These are phyloP conservation scores for Spongospora subterranea DNA, from an alignment of 208 protist species.

Conservation along the genomic window DNA sequence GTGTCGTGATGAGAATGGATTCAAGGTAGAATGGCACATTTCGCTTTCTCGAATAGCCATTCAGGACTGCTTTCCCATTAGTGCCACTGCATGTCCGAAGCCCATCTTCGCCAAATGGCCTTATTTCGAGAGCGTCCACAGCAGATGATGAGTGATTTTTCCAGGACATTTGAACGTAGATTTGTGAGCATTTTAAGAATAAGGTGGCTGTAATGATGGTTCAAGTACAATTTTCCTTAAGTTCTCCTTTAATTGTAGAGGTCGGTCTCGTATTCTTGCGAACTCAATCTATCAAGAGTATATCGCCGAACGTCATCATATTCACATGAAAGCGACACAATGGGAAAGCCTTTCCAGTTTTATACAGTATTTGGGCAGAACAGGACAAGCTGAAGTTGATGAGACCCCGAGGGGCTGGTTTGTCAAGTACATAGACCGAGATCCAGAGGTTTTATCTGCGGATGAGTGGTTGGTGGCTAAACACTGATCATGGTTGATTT, in stretches of 20 bases:
- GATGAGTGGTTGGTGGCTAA: not conserved
- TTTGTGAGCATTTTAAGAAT: slow-evolving; percentile 75
- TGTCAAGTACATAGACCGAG: slow-evolving; percentile 80
- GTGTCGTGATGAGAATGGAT: slow-evolving; percentile 81
- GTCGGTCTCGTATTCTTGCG: slow-evolving; percentile 72
- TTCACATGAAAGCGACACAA: slow-evolving; percentile 83
- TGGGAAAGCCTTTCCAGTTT: slow-evolving; percentile 82
- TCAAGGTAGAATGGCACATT: slow-evolving; percentile 73
- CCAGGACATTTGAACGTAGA: slow-evolving; percentile 77
- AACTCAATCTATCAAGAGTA: slow-evolving; percentile 84
- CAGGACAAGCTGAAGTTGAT: slow-evolving; percentile 78
- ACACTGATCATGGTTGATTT: not conserved
- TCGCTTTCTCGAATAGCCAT: not conserved
- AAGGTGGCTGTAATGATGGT: not conserved
- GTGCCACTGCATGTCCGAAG: slow-evolving; percentile 81
- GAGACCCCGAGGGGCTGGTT: slow-evolving; percentile 83
- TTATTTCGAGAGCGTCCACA: slow-evolving; percentile 75
- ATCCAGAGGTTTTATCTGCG: slow-evolving; percentile 73
- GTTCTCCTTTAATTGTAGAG: slow-evolving; percentile 61
- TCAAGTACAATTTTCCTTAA: slow-evolving; percentile 17
- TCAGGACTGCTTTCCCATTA: slow-evolving; percentile 62
- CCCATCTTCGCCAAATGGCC: slow-evolving; percentile 81
- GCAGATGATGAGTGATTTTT: slow-evolving; percentile 78
- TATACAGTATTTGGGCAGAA: slow-evolving; percentile 79
- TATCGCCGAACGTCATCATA: slow-evolving; percentile 78